Conservation (phyloP, 441 rosid species). For the Daphne laureola region DNA sequence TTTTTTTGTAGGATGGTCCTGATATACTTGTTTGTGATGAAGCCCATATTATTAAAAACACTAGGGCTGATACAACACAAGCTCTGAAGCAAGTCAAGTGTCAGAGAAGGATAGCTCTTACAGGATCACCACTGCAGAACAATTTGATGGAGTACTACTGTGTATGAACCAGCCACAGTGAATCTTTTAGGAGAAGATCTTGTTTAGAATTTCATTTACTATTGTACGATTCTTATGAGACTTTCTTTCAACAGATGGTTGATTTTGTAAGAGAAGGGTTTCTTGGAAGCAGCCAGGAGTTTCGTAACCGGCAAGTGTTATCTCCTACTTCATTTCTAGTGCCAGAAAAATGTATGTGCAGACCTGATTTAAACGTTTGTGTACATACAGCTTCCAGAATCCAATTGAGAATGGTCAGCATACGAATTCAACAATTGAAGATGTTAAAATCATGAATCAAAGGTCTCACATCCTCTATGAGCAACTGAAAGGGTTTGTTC, state of each 20-base stretch:
- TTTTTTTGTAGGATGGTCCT: constrained; percentile 80
- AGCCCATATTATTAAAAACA: constrained; percentile 97
- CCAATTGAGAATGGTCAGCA: constrained; percentile 99
- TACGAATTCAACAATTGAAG: constrained; percentile 90
- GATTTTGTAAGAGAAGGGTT: constrained; percentile 99
- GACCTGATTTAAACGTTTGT: constrained; percentile 12
- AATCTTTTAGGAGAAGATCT: background rate
- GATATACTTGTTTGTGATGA: constrained; percentile 99
- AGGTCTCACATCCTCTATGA: constrained; percentile 98
- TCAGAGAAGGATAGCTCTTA: constrained; percentile 98
- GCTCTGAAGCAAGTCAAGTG: constrained; percentile 93
- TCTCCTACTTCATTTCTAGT: constrained; percentile 11
- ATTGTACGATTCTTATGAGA: constrained; percentile 14
- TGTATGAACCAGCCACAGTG: constrained; percentile 40
- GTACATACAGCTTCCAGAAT: constrained; percentile 80
- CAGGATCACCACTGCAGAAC: constrained; percentile 99
- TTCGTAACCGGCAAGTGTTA: constrained; percentile 85
- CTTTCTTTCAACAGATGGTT: constrained; percentile 79
- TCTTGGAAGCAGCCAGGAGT: constrained; percentile 98
- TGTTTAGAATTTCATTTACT: constrained; percentile 8
- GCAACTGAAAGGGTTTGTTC: constrained; percentile 97
- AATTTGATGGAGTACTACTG: constrained; percentile 99
- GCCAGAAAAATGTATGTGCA: constrained; percentile 1
- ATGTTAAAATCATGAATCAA: constrained; percentile 98
- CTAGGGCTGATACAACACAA: constrained; percentile 96